A percentile compares a stretch with the other conserved stretches of the same genome.
Conservation (phyloP, 805 yeast genomes). For the Lipomyces yamadae region DNA sequence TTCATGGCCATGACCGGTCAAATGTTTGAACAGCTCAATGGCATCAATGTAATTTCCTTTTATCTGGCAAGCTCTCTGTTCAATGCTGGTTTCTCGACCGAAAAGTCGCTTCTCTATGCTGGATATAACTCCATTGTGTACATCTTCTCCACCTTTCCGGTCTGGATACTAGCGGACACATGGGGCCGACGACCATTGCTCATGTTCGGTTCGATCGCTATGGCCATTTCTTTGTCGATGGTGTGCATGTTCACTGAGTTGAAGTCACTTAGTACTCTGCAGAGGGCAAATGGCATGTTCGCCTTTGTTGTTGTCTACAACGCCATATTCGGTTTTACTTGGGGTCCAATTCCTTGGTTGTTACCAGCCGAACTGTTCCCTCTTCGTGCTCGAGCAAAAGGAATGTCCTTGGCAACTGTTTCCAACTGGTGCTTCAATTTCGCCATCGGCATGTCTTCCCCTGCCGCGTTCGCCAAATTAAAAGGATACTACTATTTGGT, state of each 20-base stretch:
- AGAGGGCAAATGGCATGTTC: slow-evolving; percentile 51
- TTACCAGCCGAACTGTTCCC: slow-evolving; percentile 69
- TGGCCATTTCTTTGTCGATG: slow-evolving; percentile 36
- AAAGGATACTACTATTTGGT: slow-evolving; percentile 64
- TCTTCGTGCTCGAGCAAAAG: slow-evolving; percentile 67
- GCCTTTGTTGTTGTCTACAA: slow-evolving; percentile 62
- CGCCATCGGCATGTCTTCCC: slow-evolving; percentile 56
- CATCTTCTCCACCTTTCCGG: slow-evolving; percentile 62
- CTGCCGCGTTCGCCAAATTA: slow-evolving; percentile 55
- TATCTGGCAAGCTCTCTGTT: slow-evolving; percentile 67
- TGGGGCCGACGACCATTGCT: slow-evolving; percentile 64
- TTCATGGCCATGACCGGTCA: slow-evolving; percentile 59
- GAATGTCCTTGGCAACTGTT: slow-evolving; percentile 60
- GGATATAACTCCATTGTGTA: slow-evolving; percentile 64
- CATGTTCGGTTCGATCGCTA: slow-evolving; percentile 33
- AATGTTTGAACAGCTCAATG: slow-evolving; percentile 62
- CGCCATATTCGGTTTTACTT: slow-evolving; percentile 58
- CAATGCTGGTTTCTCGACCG: slow-evolving; percentile 40
- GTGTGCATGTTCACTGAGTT: slow-evolving; percentile 35
- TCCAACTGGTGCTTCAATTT: slow-evolving; percentile 70
- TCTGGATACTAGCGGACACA: slow-evolving; percentile 61
- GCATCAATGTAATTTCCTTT: slow-evolving; percentile 72
- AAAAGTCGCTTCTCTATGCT: slow-evolving; percentile 58
- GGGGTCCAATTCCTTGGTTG: slow-evolving; percentile 61
- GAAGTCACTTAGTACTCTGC: slow-evolving; percentile 31